Conservation (phyloP, 345 rosid genomes). For the Hypericum androsaemum region DNA sequence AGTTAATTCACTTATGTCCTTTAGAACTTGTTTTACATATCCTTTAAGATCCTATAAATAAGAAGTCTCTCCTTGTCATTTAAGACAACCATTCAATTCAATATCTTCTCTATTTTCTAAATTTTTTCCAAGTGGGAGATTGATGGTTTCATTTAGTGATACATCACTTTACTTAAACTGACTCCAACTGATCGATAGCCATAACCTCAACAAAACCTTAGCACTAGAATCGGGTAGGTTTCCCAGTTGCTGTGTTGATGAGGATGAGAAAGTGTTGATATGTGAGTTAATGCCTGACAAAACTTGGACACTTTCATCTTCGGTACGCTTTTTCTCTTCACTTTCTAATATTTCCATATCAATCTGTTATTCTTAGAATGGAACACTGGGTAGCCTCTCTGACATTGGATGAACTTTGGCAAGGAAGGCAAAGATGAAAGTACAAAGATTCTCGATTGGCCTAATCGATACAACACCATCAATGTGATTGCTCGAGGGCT, state of each 20-base stretch:
- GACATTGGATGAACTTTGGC: neutral
- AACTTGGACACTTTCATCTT: neutral
- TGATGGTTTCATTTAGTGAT: no score
- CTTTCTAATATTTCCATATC: neutral
- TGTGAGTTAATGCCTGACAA: neutral
- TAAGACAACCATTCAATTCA: no score
- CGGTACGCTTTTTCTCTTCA: neutral
- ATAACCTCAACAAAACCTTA: neutral
- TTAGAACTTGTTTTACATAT: no score
- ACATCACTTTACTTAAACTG: no score
- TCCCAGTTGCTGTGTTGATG: neutral
- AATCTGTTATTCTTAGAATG: neutral
- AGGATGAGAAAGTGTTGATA: neutral
- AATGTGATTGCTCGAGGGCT: no score
- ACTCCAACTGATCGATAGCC: no score
- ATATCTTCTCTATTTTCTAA: no score
- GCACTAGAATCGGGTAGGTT: neutral
- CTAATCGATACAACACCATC: slow-evolving; percentile 6
- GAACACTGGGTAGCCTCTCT: no score
- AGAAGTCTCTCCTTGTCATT: no score
- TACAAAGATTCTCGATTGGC: slow-evolving; percentile 4
- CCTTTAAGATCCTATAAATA: no score
- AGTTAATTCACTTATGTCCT: no score
- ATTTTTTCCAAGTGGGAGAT: no score
- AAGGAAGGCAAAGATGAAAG: slow-evolving; percentile 1